phyloP scores from a whole-genome alignment of 2,329 filamentous ascomycete species.

The Penicillium sp. region DNA sequence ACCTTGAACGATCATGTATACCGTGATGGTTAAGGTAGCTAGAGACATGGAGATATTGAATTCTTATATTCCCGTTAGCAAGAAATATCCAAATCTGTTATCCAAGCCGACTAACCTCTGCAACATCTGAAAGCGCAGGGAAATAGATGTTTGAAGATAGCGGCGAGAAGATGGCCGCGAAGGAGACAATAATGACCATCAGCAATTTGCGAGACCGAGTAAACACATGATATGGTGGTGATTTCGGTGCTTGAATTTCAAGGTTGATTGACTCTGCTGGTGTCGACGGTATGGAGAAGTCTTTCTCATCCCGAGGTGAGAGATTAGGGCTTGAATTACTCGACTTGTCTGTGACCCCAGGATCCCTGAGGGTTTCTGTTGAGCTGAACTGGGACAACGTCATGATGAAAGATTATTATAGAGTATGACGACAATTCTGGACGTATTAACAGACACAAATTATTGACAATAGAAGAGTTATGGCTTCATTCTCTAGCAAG shows the following conservation, averaged over 20 bases:
- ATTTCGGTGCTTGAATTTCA: slow-evolving; percentile 16
- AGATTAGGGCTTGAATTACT: slow-evolving; percentile 16
- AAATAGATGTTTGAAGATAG: slow-evolving; percentile 48
- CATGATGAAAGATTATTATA: slow-evolving; percentile 12
- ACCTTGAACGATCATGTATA: slow-evolving; percentile 52
- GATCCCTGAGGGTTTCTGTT: slow-evolving; percentile 13
- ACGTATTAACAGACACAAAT: no score
- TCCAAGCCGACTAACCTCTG: slow-evolving; percentile 17
- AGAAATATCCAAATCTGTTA: background rate
- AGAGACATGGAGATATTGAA: slow-evolving; percentile 29
- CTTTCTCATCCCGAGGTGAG: slow-evolving; percentile 16
- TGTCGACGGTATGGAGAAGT: slow-evolving; percentile 10
- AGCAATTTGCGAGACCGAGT: slow-evolving; percentile 34
- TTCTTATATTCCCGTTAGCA: slow-evolving; percentile 10
- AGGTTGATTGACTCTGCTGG: slow-evolving; percentile 15
- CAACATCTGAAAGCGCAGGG: slow-evolving; percentile 37
- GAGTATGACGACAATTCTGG: no score
- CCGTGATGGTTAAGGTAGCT: slow-evolving; percentile 36
- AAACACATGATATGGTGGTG: slow-evolving; percentile 35
- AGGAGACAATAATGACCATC: slow-evolving; percentile 40
- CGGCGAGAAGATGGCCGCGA: slow-evolving; percentile 44
- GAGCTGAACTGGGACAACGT: slow-evolving; percentile 5
- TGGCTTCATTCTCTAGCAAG: no score
- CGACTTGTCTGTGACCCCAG: slow-evolving; percentile 7
- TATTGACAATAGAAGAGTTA: no score